Base-by-base conservation (phyloP, 2,329 filamentous ascomycete genomes). In the Thyridium curvatum region DNA sequence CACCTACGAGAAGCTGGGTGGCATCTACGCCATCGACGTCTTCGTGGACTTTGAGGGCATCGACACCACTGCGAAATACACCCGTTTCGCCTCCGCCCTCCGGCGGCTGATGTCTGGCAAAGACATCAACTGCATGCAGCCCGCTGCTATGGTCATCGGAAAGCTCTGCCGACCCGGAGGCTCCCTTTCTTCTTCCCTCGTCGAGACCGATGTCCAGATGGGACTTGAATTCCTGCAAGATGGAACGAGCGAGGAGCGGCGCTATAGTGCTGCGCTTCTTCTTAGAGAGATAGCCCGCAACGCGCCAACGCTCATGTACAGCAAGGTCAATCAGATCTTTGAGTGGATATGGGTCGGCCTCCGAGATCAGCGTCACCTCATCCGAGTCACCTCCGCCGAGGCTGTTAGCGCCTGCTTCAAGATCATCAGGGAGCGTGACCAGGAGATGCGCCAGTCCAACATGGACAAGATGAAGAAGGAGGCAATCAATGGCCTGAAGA, bases 31-130 rank as follows among this genome's bases (percentile, higher is more conserved):
- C 43, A 78, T 98, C 44, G 91, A 95, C 60, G 84, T 84, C 41
- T 79, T 98, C 39, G 91, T 97, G 61, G 90, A 96, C 60, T 96
- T 97, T 59, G 91, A 96, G 52, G 91, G 90, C 42, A 87, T 96
- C 51, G 94, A 98, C 65, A 80, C 86, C 17, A 88, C 87, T 29
- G 81, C 88, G 53, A 97, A 97, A 64, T 95, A 93, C 42, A 94
- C 91, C 21, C 82, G 93, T 40, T 98, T 97, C 57, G 88, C 88
- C 34, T 88, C 88, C 47, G 94, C 91, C 54, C 77, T 98, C 43
- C 86, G 90, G 50, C 85, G 80, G 35, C 84, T 96, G 30, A 73
- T 98, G 51, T 80, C 90, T 52, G 91, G 91, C 46, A 94, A 90
- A 58, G 93, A 98, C 53, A 86, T 87, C 47, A 81, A 81, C 39